Base-by-base conservation (phyloP, 495 filamentous ascomycete species). In the Talaromyces stipitatus region DNA sequence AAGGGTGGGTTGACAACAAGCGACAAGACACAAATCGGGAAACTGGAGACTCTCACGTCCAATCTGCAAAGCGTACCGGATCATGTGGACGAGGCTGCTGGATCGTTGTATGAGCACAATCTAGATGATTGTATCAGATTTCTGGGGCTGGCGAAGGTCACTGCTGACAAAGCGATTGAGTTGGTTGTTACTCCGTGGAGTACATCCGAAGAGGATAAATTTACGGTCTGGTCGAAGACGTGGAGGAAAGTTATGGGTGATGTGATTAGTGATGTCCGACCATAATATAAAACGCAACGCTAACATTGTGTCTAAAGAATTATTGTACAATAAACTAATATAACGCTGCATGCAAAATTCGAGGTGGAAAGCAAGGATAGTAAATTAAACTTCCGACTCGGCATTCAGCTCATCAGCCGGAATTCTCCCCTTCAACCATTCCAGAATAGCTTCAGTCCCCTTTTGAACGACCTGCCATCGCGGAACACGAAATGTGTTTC, bases 401-500 rank as follows among this genome's bases (percentile, higher is more conserved):
- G 64, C 69, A 22, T 60, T 61, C 23, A 75, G 57, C 24, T 88
- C 88, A 23, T 82, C 82, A 11, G 77, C 79, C 0, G 88, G 86
- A 33, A 97, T 85, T 57, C 86, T 82, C 50, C 88, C 87, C 58
- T 88, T 83, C 56, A 96, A 66, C 86, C 89, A 97, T 51, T 86
- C 78, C 61, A 96, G 74, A n/a, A 90, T 81, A 16, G 88, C 85
- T 64, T 95, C 90, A 1, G 91, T 96, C 7, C 92, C 92, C 58
- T 91, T 89, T 55, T 91, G 88, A 56, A 97, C 72, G 12, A 95
- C 79, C 54, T 88, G 89, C 79, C 85, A 91, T 38, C 87, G 78
- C n/a, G 92, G 92, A 43, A 96, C 92, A 18, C 88, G 72, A 68
- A 96, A 95, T 26, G 77, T 78, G 67, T 95, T 96, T 8, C 89